Evolutionary conservation across 2,329 filamentous ascomycete species (phyloP), one percentile per base, ranked within the genome.

Genomic region (Xylariales sp.): DNA sequence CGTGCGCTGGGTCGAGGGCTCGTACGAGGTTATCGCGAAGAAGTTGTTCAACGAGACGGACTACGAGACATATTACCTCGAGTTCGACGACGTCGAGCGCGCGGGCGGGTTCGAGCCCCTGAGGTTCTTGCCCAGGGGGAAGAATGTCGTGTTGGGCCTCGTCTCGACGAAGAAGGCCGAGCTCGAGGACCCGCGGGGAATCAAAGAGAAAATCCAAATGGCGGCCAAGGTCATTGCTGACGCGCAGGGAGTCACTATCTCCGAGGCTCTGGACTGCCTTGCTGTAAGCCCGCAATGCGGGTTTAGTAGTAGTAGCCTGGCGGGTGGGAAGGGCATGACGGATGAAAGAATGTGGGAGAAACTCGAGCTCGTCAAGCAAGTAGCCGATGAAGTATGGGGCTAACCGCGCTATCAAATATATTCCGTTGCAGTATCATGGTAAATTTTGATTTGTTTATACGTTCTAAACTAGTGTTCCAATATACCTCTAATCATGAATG

Each of bases 261-360:
- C 87, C 67, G 83, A 89, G 70, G 88, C 88, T 0, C 76, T 90
- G 70, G 76, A 75, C 30, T 85, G 85, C 71, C 79, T 90, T 58
- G 85, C 85, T 41, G 82, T 89, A 9, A 87, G 84, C 71, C 86
- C 87, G 0, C 86, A 89, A 76, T 87, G 85, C 71, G 86, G 85
- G 0, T 79, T 78, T 43, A 75, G 73, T 32, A 77, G 75, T 43
- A 74, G 72, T 30, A 77, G 75, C 57, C 48, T 76, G 32, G 72
- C 75, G 1, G 76, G 76, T 6, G 75, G 75, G 1, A 72, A 67
- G 50, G 73, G 69, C 5, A 68, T 77, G 71, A 77, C 74, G 8
- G 72, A 70, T 64, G 73, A 73, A 5, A 65, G 32, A 5, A 77
- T 77, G 76, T 77, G 74, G 72, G 62, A 72, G 23, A 77, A 77